A percentile compares a stretch with the other conserved stretches of the same genome.
These are phyloP conservation scores for Acacia concinna DNA, from an alignment of 331 rosid genomes.

Conservation along the genomic window DNA sequence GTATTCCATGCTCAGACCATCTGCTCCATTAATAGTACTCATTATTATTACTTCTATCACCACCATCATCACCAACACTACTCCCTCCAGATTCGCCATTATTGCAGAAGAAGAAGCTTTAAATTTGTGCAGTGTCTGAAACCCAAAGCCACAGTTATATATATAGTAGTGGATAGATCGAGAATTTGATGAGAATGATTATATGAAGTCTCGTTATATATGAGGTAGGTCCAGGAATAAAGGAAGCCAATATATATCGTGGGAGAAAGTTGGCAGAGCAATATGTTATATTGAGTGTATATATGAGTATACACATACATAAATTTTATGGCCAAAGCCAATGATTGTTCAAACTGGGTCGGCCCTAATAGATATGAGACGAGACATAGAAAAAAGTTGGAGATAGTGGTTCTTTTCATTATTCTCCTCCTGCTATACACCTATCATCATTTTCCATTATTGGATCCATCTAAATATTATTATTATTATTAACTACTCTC, in stretches of 20 bases:
- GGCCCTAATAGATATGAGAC: neutral
- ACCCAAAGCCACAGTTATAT: neutral
- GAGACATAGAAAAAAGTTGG: neutral
- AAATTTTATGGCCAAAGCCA: constrained; percentile 13
- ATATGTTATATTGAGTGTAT: neutral
- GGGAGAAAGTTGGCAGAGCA: constrained; percentile 37
- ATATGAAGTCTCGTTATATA: neutral
- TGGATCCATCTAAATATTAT: neutral
- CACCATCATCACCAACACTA: constrained; percentile 38
- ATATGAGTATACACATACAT: neutral
- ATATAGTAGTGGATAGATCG: neutral
- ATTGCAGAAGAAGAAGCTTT: neutral
- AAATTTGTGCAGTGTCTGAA: constrained; percentile 11
- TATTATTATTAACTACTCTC: too few species aligned
- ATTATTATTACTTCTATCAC: neutral
- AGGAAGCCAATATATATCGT: constrained; percentile 18
- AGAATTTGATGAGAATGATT: neutral
- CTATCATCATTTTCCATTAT: neutral
- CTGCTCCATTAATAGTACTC: constrained; percentile 38
- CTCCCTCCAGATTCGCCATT: constrained; percentile 30
- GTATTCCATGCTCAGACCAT: constrained; percentile 60
- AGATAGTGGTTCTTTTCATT: constrained; percentile 35
- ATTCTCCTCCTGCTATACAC: neutral
- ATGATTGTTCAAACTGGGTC: constrained; percentile 22
- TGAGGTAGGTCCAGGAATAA: constrained; percentile 20